Conservation (phyloP, 257 asterid species). For the Thymus mandschuricus region DNA sequence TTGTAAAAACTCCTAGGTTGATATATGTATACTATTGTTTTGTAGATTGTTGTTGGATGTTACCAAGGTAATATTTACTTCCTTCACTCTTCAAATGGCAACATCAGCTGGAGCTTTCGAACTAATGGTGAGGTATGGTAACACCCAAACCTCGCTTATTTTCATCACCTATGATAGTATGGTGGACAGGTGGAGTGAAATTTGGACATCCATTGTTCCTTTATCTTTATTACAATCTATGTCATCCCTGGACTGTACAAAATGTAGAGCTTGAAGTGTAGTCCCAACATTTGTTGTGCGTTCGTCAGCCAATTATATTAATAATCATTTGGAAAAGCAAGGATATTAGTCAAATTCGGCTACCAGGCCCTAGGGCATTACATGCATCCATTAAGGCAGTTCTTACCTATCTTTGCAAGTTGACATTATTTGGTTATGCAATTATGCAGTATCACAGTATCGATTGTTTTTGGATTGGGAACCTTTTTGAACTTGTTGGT, state of each 20-base stretch:
- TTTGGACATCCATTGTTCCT: too few relatives aligned
- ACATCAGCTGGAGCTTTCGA: constrained; percentile 71
- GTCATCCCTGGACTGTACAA: too few relatives aligned
- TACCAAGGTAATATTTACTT: constrained; percentile 79
- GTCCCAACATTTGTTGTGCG: too few relatives aligned
- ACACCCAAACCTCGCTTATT: constrained; percentile 5
- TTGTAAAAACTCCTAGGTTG: constrained; percentile 1
- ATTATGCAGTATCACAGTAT: constrained; percentile 20
- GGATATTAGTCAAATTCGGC: too few relatives aligned
- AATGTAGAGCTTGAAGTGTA: too few relatives aligned
- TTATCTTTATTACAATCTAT: too few relatives aligned
- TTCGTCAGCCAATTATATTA: too few relatives aligned
- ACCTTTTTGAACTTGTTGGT: constrained; percentile 5
- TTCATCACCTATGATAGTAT: too few relatives aligned
- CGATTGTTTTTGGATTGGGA: constrained; percentile 7
- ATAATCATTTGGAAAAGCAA: too few relatives aligned
- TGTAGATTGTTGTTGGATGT: constrained; percentile 89
- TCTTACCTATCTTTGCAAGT: neutral
- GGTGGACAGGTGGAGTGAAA: too few relatives aligned
- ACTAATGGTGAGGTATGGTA: constrained; percentile 83
- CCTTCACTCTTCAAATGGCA: constrained; percentile 67
- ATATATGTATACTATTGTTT: constrained; percentile 27
- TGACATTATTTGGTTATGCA: constrained; percentile 27
- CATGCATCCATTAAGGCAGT: too few relatives aligned
- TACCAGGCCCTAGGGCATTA: too few relatives aligned